phyloP scores from a whole-genome alignment of 768 basidiomycete genomes.

The Xanthoconium purpureum region DNA sequence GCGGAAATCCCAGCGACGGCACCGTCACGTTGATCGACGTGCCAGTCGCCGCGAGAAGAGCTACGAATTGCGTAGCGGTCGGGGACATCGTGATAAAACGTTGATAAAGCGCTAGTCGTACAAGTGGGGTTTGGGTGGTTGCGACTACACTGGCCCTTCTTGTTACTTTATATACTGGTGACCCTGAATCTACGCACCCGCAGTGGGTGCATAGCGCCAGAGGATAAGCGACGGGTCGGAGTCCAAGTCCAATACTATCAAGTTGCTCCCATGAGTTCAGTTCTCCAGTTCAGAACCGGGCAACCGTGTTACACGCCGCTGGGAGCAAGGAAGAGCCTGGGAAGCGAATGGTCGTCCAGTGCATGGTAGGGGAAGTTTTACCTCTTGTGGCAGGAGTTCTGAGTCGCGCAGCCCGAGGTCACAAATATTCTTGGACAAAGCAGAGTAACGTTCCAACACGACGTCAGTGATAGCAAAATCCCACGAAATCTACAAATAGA shows the following conservation, averaged over 20 bases:
- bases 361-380: not conserved
- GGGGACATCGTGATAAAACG: not conserved
- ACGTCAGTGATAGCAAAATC: too few species aligned
- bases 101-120: not conserved
- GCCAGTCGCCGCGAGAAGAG: not conserved
- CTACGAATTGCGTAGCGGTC: not conserved
- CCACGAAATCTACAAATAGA: not conserved
- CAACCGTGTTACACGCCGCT: not conserved
- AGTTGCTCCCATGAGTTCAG: too few species aligned
- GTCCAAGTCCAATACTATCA: too few species aligned
- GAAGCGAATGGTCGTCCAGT: not conserved
- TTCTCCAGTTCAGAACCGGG: too few species aligned
- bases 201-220: too few species aligned
- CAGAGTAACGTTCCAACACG: not conserved
- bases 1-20: constrained; percentile 6
- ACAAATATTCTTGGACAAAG: not conserved
- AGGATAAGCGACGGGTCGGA: too few species aligned
- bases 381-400: not conserved
- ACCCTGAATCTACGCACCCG: too few species aligned
- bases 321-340: not conserved
- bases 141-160: not conserved
- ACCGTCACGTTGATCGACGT: constrained; percentile 4
- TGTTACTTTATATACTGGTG: too few species aligned
- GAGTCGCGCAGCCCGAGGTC: too few species aligned
- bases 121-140: not conserved